These are phyloP conservation scores for Trichophaea hybrida DNA, from an alignment of 2,329 filamentous ascomycete genomes.

Conservation along the genomic window DNA sequence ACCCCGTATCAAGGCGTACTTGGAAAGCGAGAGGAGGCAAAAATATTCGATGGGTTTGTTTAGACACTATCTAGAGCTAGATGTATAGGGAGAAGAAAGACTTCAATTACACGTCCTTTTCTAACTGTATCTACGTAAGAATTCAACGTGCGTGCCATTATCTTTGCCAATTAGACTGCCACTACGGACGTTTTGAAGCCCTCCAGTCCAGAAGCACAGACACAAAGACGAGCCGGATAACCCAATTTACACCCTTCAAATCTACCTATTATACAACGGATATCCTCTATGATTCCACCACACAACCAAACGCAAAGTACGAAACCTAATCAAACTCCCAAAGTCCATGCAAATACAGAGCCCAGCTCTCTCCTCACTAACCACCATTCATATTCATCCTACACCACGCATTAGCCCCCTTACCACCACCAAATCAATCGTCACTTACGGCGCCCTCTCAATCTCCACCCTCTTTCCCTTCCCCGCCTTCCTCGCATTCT, in stretches of 20 bases:
- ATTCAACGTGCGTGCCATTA: no score
- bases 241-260: no score
- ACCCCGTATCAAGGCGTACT: constrained; percentile 52
- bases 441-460: constrained; percentile 17
- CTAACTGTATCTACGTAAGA: no score
- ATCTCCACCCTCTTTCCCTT: not conserved
- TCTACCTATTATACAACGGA: no score
- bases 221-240: no score
- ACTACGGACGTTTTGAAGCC: no score
- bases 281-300: no score
- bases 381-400: constrained; percentile 7
- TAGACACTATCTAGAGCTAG: constrained; percentile 58
- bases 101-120: no score
- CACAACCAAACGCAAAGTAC: no score
- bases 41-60: constrained; percentile 53
- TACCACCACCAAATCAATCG: not conserved
- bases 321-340: no score
- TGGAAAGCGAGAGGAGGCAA: constrained; percentile 49
- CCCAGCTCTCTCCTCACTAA: not conserved
- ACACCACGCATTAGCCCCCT: not conserved
- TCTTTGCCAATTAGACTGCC: no score
- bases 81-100: constrained; percentile 29
- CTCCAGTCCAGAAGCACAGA: no score
- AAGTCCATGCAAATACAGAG: not conserved
- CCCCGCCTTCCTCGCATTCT: constrained; percentile 3